These are phyloP conservation scores for Eutypella sp. DNA, from an alignment of 2,329 filamentous ascomycete species.

Conservation along the genomic window DNA sequence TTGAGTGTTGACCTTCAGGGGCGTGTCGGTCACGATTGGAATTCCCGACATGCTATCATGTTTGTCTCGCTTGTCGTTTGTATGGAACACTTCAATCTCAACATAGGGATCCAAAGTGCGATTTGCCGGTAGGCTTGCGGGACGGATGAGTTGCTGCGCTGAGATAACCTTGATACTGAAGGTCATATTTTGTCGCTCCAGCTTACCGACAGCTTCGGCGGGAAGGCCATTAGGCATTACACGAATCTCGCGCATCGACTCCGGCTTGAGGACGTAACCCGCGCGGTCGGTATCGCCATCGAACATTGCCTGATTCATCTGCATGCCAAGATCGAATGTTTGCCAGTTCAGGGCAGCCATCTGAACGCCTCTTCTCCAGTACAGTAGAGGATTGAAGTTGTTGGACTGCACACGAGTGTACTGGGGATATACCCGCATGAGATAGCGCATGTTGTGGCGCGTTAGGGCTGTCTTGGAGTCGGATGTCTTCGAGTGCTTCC, in stretches of 20 bases:
- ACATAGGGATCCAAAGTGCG: constrained; percentile 85
- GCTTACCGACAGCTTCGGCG: constrained; percentile 53
- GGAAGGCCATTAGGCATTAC: constrained; percentile 52
- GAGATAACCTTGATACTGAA: constrained; percentile 89
- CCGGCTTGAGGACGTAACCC: constrained; percentile 91
- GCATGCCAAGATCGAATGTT: constrained; percentile 92
- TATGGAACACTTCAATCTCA: constrained; percentile 90
- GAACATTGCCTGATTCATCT: constrained; percentile 97
- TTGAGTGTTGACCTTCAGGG: constrained; percentile 72
- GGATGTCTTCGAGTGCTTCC: constrained; percentile 69
- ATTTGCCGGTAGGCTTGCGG: constrained; percentile 64
- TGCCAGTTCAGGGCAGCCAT: constrained; percentile 99
- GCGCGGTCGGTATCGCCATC: constrained; percentile 79
- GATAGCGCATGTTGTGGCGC: constrained; percentile 82
- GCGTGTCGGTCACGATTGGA: constrained; percentile 44
- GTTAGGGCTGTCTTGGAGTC: constrained; percentile 75
- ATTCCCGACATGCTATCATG: constrained; percentile 63
- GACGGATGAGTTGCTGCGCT: constrained; percentile 88
- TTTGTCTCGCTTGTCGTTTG: constrained; percentile 89
- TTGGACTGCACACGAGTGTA: constrained; percentile 76
- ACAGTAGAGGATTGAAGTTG: constrained; percentile 90
- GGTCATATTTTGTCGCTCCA: constrained; percentile 74
- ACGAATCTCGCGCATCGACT: constrained; percentile 71
- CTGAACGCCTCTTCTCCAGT: constrained; percentile 93
- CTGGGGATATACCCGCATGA: constrained; percentile 93